Evolutionary conservation across 371 early-diverging fungal genomes (phyloP).

Genomic region (Syncephalastrum contaminatum): DNA sequence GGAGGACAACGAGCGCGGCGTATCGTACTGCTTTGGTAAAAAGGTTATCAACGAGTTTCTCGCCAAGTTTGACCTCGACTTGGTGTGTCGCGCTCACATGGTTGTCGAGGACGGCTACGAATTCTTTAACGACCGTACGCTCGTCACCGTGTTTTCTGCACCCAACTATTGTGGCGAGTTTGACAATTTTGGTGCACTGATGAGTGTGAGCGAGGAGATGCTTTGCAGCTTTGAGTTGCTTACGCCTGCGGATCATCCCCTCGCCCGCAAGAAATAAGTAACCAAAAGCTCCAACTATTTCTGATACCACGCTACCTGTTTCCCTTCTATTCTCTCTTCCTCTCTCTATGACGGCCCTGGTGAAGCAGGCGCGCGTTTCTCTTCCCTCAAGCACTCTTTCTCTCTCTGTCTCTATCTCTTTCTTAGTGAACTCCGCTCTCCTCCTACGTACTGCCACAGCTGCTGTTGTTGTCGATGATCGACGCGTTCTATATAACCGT

Average conservation of each 20-base stretch:
- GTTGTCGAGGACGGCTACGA: constrained; percentile 99
- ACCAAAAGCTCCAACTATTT: too few species aligned
- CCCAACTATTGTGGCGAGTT: constrained; percentile 99
- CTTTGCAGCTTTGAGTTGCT: constrained; percentile 78
- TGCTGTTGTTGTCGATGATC: too few species aligned
- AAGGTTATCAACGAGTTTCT: constrained; percentile 87
- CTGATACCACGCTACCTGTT: too few species aligned
- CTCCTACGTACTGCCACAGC: too few species aligned
- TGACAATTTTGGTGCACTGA: constrained; percentile 93
- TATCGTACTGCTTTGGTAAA: constrained; percentile 92
- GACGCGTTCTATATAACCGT: too few species aligned
- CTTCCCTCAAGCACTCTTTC: too few species aligned
- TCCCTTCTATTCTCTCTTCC: too few species aligned
- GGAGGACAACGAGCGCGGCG: constrained; percentile 98
- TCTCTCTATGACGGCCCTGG: too few species aligned
- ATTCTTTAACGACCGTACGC: constrained; percentile 91
- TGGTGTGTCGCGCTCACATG: constrained; percentile 97
- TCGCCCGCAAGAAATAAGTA: constrained; percentile 8
- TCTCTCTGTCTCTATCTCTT: too few species aligned
- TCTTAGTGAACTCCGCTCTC: too few species aligned
- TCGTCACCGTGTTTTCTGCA: constrained; percentile 97
- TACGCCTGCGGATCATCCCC: constrained; percentile 26
- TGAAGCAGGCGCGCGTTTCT: too few species aligned
- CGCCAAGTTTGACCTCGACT: constrained; percentile 79
- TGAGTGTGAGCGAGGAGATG: constrained; percentile 90